Conservation (phyloP, 2,329 filamentous ascomycete genomes). For the Penicillium sp. region DNA sequence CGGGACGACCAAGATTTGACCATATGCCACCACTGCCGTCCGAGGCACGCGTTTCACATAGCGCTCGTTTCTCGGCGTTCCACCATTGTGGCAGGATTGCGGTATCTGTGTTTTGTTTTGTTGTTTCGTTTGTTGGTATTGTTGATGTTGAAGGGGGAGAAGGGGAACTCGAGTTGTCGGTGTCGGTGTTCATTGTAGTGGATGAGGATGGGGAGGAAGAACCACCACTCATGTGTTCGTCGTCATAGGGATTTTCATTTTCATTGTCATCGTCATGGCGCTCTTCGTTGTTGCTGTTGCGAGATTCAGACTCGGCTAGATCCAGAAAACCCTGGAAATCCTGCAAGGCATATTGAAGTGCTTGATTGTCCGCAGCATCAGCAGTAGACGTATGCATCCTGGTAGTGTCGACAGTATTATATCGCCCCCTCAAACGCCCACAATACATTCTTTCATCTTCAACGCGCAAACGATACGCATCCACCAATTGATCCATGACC, state of each 20-base stretch:
- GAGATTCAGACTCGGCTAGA: conserved; percentile 30
- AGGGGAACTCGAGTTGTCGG: conserved; percentile 1
- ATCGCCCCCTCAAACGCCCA: conserved; percentile 19
- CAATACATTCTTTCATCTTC: conserved; percentile 20
- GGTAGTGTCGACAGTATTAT: conserved; percentile 13
- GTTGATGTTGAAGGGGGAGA: conserved; percentile 3
- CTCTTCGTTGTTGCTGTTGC: conserved; percentile 15
- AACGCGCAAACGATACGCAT: conserved; percentile 27
- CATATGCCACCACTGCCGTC: conserved; percentile 18
- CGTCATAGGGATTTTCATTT: not conserved
- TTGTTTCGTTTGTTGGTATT: not conserved
- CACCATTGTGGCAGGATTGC: conserved; percentile 47
- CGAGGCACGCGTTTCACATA: conserved; percentile 38
- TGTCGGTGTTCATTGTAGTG: conserved; percentile 1
- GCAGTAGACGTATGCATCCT: not conserved
- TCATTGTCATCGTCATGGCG: conserved; percentile 28
- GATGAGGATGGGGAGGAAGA: not conserved
- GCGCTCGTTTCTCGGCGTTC: conserved; percentile 33
- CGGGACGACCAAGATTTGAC: conserved; percentile 23
- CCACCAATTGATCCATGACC: conserved; percentile 22
- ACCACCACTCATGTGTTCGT: not conserved
- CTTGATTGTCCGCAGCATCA: not conserved
- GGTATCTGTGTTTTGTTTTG: conserved; percentile 13
- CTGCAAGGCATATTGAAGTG: conserved; percentile 5
- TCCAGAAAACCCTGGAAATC: conserved; percentile 29